phyloP scores from a whole-genome alignment of 352 stramenopile species.

The Aphanomyces invadans region DNA sequence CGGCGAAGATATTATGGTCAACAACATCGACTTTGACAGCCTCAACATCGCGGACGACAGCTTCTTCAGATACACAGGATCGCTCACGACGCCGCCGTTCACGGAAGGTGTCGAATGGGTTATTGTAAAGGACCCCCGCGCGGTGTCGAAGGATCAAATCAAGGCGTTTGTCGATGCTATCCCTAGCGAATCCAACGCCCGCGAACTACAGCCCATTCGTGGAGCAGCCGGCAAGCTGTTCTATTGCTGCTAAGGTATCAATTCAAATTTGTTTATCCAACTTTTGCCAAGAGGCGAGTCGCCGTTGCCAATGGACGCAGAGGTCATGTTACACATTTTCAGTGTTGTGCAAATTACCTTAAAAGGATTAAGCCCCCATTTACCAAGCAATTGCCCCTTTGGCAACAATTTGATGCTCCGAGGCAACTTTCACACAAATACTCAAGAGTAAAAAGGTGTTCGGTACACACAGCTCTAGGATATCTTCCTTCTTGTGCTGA shows the following conservation, averaged over 20 bases:
- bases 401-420: no score
- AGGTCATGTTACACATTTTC: background rate
- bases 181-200: constrained; percentile 38
- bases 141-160: constrained; percentile 47
- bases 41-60: constrained; percentile 33
- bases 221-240: constrained; percentile 7
- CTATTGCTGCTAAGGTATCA: constrained; percentile 13
- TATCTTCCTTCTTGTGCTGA: no score
- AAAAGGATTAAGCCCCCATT: background rate
- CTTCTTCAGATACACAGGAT: constrained; percentile 54
- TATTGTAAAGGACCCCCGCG: constrained; percentile 40
- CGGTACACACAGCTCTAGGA: no score
- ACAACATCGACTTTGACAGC: constrained; percentile 31
- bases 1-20: constrained; percentile 29
- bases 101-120: constrained; percentile 65
- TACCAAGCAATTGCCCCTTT: no score
- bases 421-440: no score
- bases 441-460: no score
- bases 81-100: constrained; percentile 67
- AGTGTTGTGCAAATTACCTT: background rate
- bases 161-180: constrained; percentile 40
- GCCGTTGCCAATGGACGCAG: no score
- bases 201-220: constrained; percentile 36
- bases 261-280: background rate
- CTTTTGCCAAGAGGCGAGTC: no score